Evolutionary conservation across 2,329 filamentous ascomycete species (phyloP).

Genomic region (Fusarium nodosum): DNA sequence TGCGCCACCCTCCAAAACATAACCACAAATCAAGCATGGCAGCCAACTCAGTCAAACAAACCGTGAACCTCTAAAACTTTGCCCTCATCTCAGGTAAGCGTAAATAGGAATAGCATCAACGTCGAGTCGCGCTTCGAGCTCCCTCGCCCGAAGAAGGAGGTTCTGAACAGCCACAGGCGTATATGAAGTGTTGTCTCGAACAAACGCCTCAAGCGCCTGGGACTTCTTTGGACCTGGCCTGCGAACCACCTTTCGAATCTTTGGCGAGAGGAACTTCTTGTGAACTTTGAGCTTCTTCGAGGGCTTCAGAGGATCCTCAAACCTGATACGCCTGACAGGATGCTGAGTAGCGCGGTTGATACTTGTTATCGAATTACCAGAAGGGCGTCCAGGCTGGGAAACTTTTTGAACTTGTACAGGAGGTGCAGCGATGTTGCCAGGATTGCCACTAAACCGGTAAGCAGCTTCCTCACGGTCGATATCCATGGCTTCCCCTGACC

Average conservation of each 20-base stretch:
- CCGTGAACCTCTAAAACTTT: neutral
- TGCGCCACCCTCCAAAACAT: conserved; percentile 15
- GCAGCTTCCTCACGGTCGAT: conserved; percentile 2
- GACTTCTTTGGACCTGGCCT: conserved; percentile 2
- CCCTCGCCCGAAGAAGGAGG: conserved; percentile 24
- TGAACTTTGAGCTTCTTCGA: conserved; percentile 13
- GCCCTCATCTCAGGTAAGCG: conserved; percentile 11
- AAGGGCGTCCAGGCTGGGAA: neutral
- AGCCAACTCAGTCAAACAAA: neutral
- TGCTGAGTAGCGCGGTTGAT: conserved; percentile 26
- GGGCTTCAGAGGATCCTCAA: neutral
- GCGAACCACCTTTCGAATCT: neutral
- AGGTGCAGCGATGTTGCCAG: neutral
- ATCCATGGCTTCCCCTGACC: neutral
- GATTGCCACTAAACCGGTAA: neutral
- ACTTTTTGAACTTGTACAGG: neutral
- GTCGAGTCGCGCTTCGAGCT: conserved; percentile 29
- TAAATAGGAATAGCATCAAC: conserved; percentile 14
- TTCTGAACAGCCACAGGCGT: conserved; percentile 45
- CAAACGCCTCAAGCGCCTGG: conserved; percentile 1
- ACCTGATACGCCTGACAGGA: neutral
- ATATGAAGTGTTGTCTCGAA: conserved; percentile 11
- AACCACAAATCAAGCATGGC: neutral
- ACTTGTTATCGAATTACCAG: neutral
- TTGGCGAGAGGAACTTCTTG: conserved; percentile 13